phyloP scores from a whole-genome alignment of 1,139 yeast genomes.

The Taiozyma sp. region DNA sequence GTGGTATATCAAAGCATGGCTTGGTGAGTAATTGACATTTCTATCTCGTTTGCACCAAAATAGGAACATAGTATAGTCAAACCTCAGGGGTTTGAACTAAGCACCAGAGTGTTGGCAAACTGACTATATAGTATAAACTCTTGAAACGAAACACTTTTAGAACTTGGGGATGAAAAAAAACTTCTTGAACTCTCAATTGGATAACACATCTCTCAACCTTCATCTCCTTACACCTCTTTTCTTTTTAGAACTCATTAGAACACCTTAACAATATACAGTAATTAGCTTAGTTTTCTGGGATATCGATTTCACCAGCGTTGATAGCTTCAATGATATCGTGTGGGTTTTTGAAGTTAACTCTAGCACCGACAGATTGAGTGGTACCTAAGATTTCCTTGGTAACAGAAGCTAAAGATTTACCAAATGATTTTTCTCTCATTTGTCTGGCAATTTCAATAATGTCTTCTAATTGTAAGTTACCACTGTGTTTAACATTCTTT shows the following conservation, averaged over 20 bases:
- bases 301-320: constrained; percentile 97
- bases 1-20: constrained; percentile 25
- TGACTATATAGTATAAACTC: constrained; percentile 15
- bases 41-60: constrained; percentile 93
- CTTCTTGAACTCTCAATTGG: background rate
- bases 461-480: constrained; percentile 97
- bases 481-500: constrained; percentile 99
- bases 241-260: background rate
- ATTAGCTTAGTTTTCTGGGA: constrained; percentile 70
- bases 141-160: background rate
- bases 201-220: background rate
- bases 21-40: constrained; percentile 72
- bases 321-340: constrained; percentile 98
- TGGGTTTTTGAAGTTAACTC: constrained; percentile 99
- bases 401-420: constrained; percentile 95
- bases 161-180: background rate
- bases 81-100: constrained; percentile 33
- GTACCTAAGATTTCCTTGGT: constrained; percentile 99
- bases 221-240: background rate
- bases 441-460: constrained; percentile 96
- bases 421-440: constrained; percentile 97
- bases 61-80: constrained; percentile 74
- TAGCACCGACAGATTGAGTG: constrained; percentile 98
- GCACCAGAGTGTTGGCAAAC: constrained; percentile 98
- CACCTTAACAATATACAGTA: constrained; percentile 15